Conservation (phyloP, 768 basidiomycete genomes). For the Mrakia gelida region DNA sequence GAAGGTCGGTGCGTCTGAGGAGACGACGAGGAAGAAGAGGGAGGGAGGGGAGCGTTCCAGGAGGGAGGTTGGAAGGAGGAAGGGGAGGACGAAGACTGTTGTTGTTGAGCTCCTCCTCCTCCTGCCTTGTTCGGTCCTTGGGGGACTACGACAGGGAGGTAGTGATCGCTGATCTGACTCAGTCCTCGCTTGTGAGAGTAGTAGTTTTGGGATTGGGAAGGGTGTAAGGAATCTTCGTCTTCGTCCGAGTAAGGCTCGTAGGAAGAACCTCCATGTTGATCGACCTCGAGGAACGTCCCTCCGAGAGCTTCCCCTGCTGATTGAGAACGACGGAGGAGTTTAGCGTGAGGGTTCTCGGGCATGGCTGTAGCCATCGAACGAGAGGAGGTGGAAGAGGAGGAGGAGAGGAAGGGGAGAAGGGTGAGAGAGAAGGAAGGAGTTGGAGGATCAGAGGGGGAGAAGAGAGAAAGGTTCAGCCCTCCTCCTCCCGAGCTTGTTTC, state of each 20-base stretch:
- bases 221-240: background rate
- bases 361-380: too few relatives aligned
- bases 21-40: background rate
- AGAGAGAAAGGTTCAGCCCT: too few relatives aligned
- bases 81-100: too few relatives aligned
- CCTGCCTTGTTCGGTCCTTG: constrained; percentile 9
- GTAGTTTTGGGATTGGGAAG: background rate
- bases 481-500: too few relatives aligned
- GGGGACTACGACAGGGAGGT: constrained; percentile 8
- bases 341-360: background rate
- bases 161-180: constrained; percentile 4
- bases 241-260: constrained; percentile 14
- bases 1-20: background rate
- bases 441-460: too few relatives aligned
- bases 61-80: background rate
- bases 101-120: background rate
- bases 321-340: constrained; percentile 3
- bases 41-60: background rate
- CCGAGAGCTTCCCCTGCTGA: background rate
- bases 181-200: constrained; percentile 4
- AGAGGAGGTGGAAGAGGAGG: too few relatives aligned
- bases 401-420: too few relatives aligned
- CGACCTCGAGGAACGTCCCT: background rate
- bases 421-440: too few relatives aligned
- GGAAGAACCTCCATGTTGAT: background rate